Evolutionary conservation across 495 filamentous ascomycete species (phyloP).

Genomic region (Terfezia claveryi): DNA sequence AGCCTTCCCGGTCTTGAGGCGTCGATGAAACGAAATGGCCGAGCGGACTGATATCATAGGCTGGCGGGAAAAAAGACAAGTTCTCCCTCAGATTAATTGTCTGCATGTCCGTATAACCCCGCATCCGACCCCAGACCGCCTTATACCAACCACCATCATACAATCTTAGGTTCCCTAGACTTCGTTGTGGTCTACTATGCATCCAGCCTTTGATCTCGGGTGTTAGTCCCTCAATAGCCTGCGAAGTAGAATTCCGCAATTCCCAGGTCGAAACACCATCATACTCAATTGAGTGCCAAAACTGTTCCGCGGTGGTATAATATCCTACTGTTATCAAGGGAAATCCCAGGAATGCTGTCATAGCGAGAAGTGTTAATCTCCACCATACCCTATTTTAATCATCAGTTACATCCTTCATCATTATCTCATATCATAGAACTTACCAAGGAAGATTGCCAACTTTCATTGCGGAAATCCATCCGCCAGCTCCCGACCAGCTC

Average conservation of each 20-base stretch:
- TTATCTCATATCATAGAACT: not conserved
- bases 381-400: not conserved
- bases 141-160: no score
- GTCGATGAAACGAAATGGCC: slow-evolving; percentile 9
- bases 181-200: slow-evolving; percentile 8
- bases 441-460: slow-evolving; percentile 9
- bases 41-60: slow-evolving; percentile 2
- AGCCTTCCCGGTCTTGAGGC: slow-evolving; percentile 2
- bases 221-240: slow-evolving; percentile 3
- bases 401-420: not conserved
- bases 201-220: slow-evolving; percentile 5
- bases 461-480: slow-evolving; percentile 9
- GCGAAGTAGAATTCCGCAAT: slow-evolving; percentile 2
- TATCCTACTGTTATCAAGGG: slow-evolving; percentile 11
- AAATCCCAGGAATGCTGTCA: slow-evolving; percentile 7
- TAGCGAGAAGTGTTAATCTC: slow-evolving; percentile 8
- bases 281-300: slow-evolving; percentile 6
- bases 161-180: not conserved
- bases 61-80: slow-evolving; percentile 10
- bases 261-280: slow-evolving; percentile 3
- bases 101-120: not conserved
- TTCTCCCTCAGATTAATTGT: not conserved
- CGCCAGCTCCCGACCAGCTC: slow-evolving; percentile 9
- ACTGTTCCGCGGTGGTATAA: slow-evolving; percentile 8
- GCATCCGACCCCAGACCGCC: no score